Evolutionary conservation across 1,284 basidiomycete genomes (phyloP).

Genomic region (Apiotrichum veenhuisii): DNA sequence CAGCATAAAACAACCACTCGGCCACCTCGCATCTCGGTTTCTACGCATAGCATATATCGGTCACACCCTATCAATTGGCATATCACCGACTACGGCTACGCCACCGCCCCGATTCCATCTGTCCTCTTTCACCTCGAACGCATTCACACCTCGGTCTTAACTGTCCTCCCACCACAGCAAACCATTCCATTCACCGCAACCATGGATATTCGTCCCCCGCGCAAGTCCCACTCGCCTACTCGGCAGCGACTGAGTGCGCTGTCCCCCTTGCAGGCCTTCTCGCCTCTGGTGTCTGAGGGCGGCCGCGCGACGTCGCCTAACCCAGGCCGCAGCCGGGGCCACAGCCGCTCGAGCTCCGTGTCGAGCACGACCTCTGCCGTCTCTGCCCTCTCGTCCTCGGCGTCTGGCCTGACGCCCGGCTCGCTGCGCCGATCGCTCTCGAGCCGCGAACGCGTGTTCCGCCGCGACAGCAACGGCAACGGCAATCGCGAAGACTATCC

Average conservation of each 20-base stretch:
- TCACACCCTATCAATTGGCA: too few relatives aligned
- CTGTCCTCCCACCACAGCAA: not conserved
- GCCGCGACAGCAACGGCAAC: conserved; percentile 5
- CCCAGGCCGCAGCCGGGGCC: not conserved
- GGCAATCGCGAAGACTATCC: not conserved
- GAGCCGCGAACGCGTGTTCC: conserved; percentile 12
- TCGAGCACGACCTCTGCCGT: too few relatives aligned
- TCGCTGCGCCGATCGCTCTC: conserved; percentile 13
- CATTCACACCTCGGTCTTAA: too few relatives aligned
- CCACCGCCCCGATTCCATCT: too few relatives aligned
- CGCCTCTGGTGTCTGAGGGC: conserved; percentile 29
- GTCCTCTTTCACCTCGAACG: too few relatives aligned
- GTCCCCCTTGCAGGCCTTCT: conserved; percentile 45
- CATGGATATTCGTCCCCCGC: conserved; percentile 1
- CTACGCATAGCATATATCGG: too few relatives aligned
- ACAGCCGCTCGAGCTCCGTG: not conserved
- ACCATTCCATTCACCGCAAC: not conserved
- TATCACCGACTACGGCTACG: too few relatives aligned
- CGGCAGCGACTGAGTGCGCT: conserved; percentile 36
- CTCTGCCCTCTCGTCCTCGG: not conserved
- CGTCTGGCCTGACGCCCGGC: not conserved
- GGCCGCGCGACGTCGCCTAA: not conserved
- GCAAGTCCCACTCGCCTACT: conserved; percentile 59
- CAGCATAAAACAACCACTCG: too few relatives aligned
- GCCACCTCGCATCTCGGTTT: too few relatives aligned